Conservation (phyloP, 768 basidiomycete species). For the Leccinum ochraceum region DNA sequence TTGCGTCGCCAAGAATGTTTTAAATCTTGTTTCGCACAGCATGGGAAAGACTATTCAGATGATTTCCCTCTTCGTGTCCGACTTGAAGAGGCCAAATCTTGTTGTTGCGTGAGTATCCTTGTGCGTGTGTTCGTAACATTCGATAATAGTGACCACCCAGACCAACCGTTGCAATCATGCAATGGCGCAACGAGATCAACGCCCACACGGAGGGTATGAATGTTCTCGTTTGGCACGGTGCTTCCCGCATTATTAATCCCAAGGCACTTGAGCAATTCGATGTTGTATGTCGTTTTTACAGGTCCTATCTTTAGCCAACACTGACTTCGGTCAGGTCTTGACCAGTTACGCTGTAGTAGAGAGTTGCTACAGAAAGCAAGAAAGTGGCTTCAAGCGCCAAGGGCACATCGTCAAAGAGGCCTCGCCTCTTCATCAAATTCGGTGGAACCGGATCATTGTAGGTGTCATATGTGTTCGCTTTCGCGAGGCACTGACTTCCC, state of each 20-base stretch:
- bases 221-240: constrained; percentile 92
- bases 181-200: constrained; percentile 95
- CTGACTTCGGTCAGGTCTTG: constrained; percentile 53
- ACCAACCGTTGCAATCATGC: constrained; percentile 55
- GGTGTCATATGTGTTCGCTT: constrained; percentile 26
- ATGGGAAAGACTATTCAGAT: constrained; percentile 98
- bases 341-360: constrained; percentile 90
- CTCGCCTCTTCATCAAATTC: constrained; percentile 78
- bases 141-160: constrained; percentile 28
- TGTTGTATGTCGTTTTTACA: constrained; percentile 54
- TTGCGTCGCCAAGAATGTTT: constrained; percentile 1
- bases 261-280: constrained; percentile 81
- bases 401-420: constrained; percentile 83
- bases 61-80: constrained; percentile 84
- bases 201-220: constrained; percentile 82
- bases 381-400: constrained; percentile 88
- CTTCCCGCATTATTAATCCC: constrained; percentile 63
- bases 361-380: constrained; percentile 90
- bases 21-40: constrained; percentile 37
- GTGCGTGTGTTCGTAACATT: not conserved
- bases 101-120: constrained; percentile 78
- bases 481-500: not conserved
- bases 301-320: not conserved
- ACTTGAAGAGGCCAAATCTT: constrained; percentile 78
- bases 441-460: constrained; percentile 83